Evolutionary conservation across 495 filamentous ascomycete species (phyloP), one percentile per base, ranked within the genome.

Genomic region (Trichoderma asperelloides): DNA sequence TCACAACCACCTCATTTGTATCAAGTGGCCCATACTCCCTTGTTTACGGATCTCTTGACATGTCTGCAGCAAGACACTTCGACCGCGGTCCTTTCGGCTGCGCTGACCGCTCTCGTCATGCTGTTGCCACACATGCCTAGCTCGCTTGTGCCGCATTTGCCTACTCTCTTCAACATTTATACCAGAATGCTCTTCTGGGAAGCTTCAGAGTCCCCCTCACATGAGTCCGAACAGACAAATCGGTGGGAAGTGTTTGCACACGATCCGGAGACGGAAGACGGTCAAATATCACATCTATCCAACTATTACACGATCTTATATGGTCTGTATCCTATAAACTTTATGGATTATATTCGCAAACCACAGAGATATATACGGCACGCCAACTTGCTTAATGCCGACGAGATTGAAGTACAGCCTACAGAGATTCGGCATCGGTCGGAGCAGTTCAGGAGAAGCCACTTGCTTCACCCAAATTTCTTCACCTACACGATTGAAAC

Each of bases 221-320:
- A 79, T 47, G 71, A 71, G 9, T 71, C 70, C 39, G 70, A 74
- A 49, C 69, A 72, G 45, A 37, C 75, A 74, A 66, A 73, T 60
- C n/a, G 71, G 68, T 92, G 89, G 89, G 86, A 89, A 47, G 86
- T 85, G 68, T 72, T 83, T 18, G 70, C 83, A 5, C 80, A 83
- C 47, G 80, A 85, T 4, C 78, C 86, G 16, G 84, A 87, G 64
- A 77, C 78, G 43, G 82, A 86, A 49, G 84, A 85, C 71, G 73
- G 84, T 71, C 76, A 88, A 68, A 78, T 89, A 49, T 90, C 91
- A 71, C 78, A 95, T 74, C 73, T 97, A 71, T 70, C 87, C 71
- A 74, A 92, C 71, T 84, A 96, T 82, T 87, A 97, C 82, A 86
- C 92, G 11, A 86, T 90, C 55, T 78, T 92, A 3, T 92, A 92